Evolutionary conservation across 805 yeast species (phyloP).

Genomic region (Dipodascopsis uninucleata): DNA sequence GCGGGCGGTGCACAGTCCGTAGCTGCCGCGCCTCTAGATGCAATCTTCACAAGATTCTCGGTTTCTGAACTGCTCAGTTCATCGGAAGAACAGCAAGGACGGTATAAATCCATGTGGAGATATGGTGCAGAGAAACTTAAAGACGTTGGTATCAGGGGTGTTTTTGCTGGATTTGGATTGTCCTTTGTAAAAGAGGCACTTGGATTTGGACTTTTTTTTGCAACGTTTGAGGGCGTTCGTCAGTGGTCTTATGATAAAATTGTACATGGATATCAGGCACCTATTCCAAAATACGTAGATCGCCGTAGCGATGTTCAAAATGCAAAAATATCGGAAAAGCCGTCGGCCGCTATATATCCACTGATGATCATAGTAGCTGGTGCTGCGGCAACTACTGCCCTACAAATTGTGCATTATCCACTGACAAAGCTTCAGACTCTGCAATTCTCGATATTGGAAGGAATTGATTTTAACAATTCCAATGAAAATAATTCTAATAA

Average conservation of each 20-base stretch:
- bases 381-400: slow-evolving; percentile 73
- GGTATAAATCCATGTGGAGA: slow-evolving; percentile 64
- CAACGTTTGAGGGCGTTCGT: slow-evolving; percentile 55
- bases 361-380: slow-evolving; percentile 78
- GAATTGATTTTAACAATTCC: slow-evolving; percentile 64
- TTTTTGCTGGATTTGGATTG: slow-evolving; percentile 84
- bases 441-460: slow-evolving; percentile 75
- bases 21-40: slow-evolving; percentile 92
- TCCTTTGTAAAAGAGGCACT: slow-evolving; percentile 71
- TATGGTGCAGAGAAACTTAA: slow-evolving; percentile 66
- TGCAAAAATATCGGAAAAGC: slow-evolving; percentile 13
- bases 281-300: slow-evolving; percentile 24
- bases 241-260: slow-evolving; percentile 35
- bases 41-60: slow-evolving; percentile 76
- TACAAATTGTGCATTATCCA: slow-evolving; percentile 81
- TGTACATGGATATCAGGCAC: slow-evolving; percentile 17
- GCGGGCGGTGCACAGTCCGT: slow-evolving; percentile 88
- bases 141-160: slow-evolving; percentile 76
- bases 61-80: slow-evolving; percentile 63
- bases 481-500: too few species aligned
- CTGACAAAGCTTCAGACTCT: slow-evolving; percentile 72
- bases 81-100: slow-evolving; percentile 1
- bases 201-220: slow-evolving; percentile 61
- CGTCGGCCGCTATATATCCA: slow-evolving; percentile 46
- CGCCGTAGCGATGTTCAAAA: slow-evolving; percentile 4